phyloP scores from a whole-genome alignment of 148 eudicot genomes.

The Polygonum maritimum region DNA sequence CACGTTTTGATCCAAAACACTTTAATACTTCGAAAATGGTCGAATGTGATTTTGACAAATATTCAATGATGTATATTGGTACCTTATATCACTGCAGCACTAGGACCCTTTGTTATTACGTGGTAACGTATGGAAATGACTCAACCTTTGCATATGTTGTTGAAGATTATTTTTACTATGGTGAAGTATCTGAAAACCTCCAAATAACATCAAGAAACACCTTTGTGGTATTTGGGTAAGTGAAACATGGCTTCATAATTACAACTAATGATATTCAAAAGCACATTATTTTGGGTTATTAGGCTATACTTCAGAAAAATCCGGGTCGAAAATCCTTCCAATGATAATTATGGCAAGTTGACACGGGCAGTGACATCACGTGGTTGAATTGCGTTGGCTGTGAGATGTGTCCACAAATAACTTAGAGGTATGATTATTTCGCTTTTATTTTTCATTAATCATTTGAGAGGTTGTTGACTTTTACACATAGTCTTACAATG shows the following conservation, averaged over 20 bases:
- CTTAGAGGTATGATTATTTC: slow-evolving; percentile 44
- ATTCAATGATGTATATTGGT: slow-evolving; percentile 34
- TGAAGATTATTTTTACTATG: slow-evolving; percentile 35
- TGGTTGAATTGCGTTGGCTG: slow-evolving; percentile 96
- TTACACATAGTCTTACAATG: background rate
- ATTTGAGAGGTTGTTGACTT: too few species aligned
- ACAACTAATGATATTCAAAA: too few species aligned
- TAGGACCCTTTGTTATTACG: slow-evolving; percentile 44
- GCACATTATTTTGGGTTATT: too few species aligned
- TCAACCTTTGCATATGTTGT: slow-evolving; percentile 64
- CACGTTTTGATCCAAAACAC: slow-evolving; percentile 45
- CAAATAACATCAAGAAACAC: slow-evolving; percentile 48
- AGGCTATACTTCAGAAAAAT: slow-evolving; percentile 90
- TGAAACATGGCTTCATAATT: too few species aligned
- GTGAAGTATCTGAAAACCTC: slow-evolving; percentile 48
- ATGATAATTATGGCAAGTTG: slow-evolving; percentile 88
- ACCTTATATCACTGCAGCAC: slow-evolving; percentile 35
- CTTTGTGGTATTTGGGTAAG: slow-evolving; percentile 9
- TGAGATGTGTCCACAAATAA: slow-evolving; percentile 84
- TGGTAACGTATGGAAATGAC: slow-evolving; percentile 79
- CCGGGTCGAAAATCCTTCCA: slow-evolving; percentile 82
- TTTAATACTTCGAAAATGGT: slow-evolving; percentile 42
- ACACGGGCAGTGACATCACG: slow-evolving; percentile 86
- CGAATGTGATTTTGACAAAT: slow-evolving; percentile 55
- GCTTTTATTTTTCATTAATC: background rate